Evolutionary conservation across 306 rosid genomes (phyloP), one percentile per base, ranked within the genome.

Genomic region (Corylus americana): DNA sequence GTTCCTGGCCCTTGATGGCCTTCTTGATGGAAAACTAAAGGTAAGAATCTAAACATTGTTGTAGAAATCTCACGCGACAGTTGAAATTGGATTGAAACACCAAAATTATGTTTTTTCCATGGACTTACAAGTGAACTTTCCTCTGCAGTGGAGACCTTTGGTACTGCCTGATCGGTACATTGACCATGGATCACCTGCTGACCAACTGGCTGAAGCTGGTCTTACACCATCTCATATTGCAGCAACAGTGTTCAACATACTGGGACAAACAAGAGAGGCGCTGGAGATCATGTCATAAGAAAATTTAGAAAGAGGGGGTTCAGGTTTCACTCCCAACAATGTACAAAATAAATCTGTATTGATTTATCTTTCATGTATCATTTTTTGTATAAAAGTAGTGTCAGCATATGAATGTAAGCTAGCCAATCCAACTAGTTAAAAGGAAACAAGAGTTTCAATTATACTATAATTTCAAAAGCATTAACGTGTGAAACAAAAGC

Each of bases 1-100:
- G 81, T 95, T 95, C 85, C 79, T 95, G 86, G 96, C 99, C 70
- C 97, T 95, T 54, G 98, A 95, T 80, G 99, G 98, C 63, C 99
- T 95, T 75, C 90, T 95, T 42, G 99, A 95, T 76, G 94, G 96
- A 22, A 87, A 90, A 37, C 67, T 93, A 55, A 95, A 87, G 96
- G 99, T 95, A 81, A 2, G 67, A 49, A 63, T 42, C 71, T 8
- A 61, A 67, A 73, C 66, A 61, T 11, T 4, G 16, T 6, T 55
- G 69, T 42, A 18, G 58, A 76, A 50, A 35, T 18, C 53, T 35
- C 11, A 7, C 64, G 2, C 1, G 37, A 67, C 42, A 62, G 70
- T 49, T 55, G 22, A 64, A 55, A 58, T 22, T 64, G 25, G 44
- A 16, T 37, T 31, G 47, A 37, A 64, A 64, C 25, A 35, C 70